Evolutionary conservation across 306 rosid genomes (phyloP), one percentile per base, ranked within the genome.

Genomic region (Fagus sylvatica): DNA sequence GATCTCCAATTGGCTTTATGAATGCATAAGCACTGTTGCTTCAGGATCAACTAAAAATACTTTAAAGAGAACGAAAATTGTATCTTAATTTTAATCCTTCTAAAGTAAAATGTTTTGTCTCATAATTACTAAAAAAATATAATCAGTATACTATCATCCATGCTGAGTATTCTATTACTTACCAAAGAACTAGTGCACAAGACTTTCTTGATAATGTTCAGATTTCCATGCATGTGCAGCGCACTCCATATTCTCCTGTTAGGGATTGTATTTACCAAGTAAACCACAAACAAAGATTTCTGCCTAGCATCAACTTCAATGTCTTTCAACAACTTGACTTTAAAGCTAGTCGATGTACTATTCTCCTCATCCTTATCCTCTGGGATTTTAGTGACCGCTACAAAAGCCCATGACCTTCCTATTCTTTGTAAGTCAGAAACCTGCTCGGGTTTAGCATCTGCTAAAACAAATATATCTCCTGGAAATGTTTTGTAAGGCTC

Each of bases 401-500:
- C 83, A 55, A 90, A 79, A 62, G 78, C 70, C 96, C 96, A 93
- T 12, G 69, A 83, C 69, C 75, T 85, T 46, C 91, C 92, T 1
- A 8, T 54, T 75, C 91, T 75, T 75, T 76, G 82, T 48, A 93
- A 86, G 76, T 90, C 96, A 10, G 77, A 6, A 6, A 67, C 49
- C 13, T 71, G 56, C 69, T 90, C 90, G 0, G 94, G 92, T 73
- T 84, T 90, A 28, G 83, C 85, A 82, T 90, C 88, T 0, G 90
- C 81, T 71, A 90, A 75, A 71, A 90, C 57, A 46, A 90, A 83
- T 59, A 93, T 67, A 86, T 93, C 96, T 36, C 97, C 97, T 0
- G 80, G 79, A 76, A 89, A 77, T 61, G 90, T 85, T 82, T 84
- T 87, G 84, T 90, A 89, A 8, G 85, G 74, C 61, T 83, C 93